Conservation (phyloP, 2,329 filamentous ascomycete species). For the Colletotrichum phormii region DNA sequence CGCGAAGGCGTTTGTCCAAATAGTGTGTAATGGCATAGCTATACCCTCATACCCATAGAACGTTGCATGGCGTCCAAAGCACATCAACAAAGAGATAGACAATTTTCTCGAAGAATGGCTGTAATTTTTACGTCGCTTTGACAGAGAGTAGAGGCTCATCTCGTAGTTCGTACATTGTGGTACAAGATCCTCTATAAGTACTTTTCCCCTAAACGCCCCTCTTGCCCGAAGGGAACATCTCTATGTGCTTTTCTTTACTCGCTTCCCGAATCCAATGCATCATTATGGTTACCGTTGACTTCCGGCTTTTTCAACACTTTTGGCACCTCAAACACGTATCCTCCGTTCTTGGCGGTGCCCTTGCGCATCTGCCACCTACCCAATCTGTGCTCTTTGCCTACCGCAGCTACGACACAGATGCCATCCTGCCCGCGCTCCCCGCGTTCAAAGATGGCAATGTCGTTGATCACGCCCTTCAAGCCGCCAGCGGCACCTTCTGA, state of each 20-base stretch:
- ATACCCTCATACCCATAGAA: conserved; percentile 22
- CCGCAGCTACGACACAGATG: conserved; percentile 84
- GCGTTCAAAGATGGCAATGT: conserved; percentile 86
- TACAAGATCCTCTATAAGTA: conserved; percentile 30
- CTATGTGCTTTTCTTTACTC: conserved; percentile 29
- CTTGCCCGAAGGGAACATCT: conserved; percentile 3
- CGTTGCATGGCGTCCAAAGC: not conserved
- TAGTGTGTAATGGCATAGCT: conserved; percentile 8
- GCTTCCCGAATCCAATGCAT: conserved; percentile 39
- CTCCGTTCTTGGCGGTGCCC: conserved; percentile 77
- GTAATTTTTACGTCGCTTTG: conserved; percentile 9
- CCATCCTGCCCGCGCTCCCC: conserved; percentile 82
- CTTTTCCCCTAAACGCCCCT: conserved; percentile 14
- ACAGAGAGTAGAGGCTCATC: conserved; percentile 25
- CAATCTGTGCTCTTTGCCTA: conserved; percentile 87
- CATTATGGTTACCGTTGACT: conserved; percentile 49
- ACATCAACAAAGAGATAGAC: not conserved
- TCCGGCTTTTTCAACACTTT: conserved; percentile 48
- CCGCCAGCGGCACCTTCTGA: conserved; percentile 41
- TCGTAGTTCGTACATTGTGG: conserved; percentile 33
- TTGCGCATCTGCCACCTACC: conserved; percentile 80
- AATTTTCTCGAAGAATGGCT: conserved; percentile 13
- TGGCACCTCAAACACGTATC: conserved; percentile 88
- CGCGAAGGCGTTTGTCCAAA: conserved; percentile 9
- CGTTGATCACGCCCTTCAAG: conserved; percentile 83